These are phyloP conservation scores for Nicotiana rustica DNA, from an alignment of 305 asterid species.

Conservation along the genomic window DNA sequence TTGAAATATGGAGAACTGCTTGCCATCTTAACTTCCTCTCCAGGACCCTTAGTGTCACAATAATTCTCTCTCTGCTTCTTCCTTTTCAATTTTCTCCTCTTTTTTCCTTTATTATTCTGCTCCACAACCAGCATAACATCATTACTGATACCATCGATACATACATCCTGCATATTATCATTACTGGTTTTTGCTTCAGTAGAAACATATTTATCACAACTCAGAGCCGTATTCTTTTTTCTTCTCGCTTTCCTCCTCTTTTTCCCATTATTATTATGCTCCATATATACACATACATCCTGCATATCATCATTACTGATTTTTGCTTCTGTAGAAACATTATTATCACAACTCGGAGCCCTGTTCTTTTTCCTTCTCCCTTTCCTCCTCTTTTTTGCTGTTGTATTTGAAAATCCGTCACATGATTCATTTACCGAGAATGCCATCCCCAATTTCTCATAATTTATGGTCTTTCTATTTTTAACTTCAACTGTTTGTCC, in stretches of 20 bases:
- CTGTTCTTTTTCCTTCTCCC: no score
- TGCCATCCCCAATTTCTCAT: no score
- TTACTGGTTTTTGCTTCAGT: background rate
- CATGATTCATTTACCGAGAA: no score
- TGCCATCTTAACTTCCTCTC: conserved; percentile 2
- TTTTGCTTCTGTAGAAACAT: conserved; percentile 9
- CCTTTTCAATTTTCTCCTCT: conserved; percentile 7
- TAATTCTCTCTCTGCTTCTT: conserved; percentile 28
- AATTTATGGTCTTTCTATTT: no score
- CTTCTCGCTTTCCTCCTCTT: no score
- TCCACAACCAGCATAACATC: background rate
- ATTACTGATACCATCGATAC: background rate
- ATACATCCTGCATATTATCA: conserved; percentile 5
- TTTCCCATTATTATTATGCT: no score
- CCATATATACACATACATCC: background rate
- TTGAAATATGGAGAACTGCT: conserved; percentile 5
- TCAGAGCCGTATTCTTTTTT: background rate
- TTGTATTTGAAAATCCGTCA: no score
- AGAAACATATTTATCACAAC: conserved; percentile 20
- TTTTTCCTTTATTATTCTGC: background rate
- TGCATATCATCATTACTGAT: conserved; percentile 10
- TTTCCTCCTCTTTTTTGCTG: no score
- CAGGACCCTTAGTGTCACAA: background rate
- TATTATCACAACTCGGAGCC: no score
- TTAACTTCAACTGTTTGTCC: no score